These are phyloP conservation scores for Brassica balearica DNA, from an alignment of 441 rosid species.

Conservation along the genomic window DNA sequence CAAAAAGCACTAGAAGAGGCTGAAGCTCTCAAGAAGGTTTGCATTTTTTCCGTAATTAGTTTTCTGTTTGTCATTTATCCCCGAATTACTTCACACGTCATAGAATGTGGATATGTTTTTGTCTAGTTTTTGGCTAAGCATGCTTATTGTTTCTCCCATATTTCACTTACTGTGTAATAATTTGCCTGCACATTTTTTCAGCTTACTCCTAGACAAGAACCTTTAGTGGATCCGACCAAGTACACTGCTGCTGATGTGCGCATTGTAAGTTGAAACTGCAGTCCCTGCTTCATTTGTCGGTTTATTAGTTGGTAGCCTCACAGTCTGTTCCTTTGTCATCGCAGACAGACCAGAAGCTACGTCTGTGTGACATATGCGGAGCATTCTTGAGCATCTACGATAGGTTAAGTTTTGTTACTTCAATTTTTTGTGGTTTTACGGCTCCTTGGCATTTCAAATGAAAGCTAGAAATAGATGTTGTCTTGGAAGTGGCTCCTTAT, in stretches of 20 bases:
- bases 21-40: constrained; percentile 98
- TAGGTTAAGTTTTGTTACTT: constrained; percentile 67
- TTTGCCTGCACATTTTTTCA: constrained; percentile 83
- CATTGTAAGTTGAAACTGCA: constrained; percentile 69
- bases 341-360: constrained; percentile 99
- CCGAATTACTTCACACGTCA: neutral
- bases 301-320: constrained; percentile 17
- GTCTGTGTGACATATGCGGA: constrained; percentile 99
- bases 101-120: constrained; percentile 15
- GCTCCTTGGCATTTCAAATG: too few species aligned
- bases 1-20: constrained; percentile 98
- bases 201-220: constrained; percentile 89
- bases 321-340: constrained; percentile 27
- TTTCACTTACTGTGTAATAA: too few species aligned
- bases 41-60: neutral
- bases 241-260: constrained; percentile 99
- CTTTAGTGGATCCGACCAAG: constrained; percentile 79
- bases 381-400: constrained; percentile 99
- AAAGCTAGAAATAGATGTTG: too few species aligned
- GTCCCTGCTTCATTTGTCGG: neutral
- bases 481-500: too few species aligned
- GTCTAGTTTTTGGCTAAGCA: too few species aligned
- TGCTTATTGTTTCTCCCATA: constrained; percentile 12
- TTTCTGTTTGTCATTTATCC: constrained; percentile 18
- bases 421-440: too few species aligned